Evolutionary conservation across 208 protist genomes (phyloP), one percentile per base, ranked within the genome.

Genomic region (Acanthamoeba royreba): DNA sequence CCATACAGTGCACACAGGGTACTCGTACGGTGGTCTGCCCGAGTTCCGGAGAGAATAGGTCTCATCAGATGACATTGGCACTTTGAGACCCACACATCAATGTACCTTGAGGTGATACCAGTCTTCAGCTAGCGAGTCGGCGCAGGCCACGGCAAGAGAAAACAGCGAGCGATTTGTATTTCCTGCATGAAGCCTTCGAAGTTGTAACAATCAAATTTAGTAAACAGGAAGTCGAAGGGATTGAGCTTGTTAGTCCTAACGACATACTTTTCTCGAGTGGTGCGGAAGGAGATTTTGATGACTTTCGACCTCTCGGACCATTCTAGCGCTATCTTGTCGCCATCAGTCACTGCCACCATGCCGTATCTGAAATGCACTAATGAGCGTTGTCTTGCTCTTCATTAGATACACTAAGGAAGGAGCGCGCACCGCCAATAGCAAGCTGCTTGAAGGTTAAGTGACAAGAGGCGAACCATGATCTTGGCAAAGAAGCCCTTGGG

Each of bases 321-420:
- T 28, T 94, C 92, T 1, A 94, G 17, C 9, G 74, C 33, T 19
- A 94, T 33, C 13, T 89, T 66, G 40, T 94, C 92, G 66, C 42
- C 49, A 4, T 94, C 92, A 19, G 46, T 22, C 42, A 81, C 49
- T 13, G 86, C 43, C 17, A 95, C 45, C 94, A 95, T 95, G 33
- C 94, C 94, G 47, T 95, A 94, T 33, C 74, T 86, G n/a, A n/a
- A n/a, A n/a, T n/a, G n/a, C n/a, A n/a, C n/a, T n/a, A n/a, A n/a
- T n/a, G n/a, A n/a, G n/a, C n/a, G n/a, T n/a, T n/a, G n/a, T n/a
- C n/a, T n/a, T n/a, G n/a, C n/a, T n/a, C n/a, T n/a, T n/a, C n/a
- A n/a, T n/a, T n/a, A n/a, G n/a, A n/a, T n/a, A n/a, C n/a, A n/a
- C n/a, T n/a, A n/a, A n/a, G n/a, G n/a, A n/a, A n/a, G 69, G 69